Base-by-base conservation (phyloP, 2,329 filamentous ascomycete species). In the Colletotrichum noveboracense region DNA sequence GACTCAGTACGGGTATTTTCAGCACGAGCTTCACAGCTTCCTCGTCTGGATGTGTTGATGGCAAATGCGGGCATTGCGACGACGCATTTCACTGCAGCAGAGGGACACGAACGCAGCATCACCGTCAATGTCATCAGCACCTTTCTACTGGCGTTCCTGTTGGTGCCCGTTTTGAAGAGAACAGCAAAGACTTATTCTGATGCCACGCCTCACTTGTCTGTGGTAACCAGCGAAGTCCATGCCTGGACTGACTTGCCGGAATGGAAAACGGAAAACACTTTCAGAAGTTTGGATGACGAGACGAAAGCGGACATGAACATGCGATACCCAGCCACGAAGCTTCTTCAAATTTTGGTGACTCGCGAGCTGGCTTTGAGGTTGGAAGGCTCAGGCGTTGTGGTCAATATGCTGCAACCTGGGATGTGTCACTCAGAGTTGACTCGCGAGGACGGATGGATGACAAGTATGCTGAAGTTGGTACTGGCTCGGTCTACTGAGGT, bases 401-500 rank as follows among this genome's bases (percentile, higher is more conserved):
- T 56, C 52, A 56, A 56, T 18, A 24, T 56, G 52, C 21, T 28
- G 52, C 12, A 56, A 14, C 52, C 52, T 18, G 52, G 52, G 21
- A 24, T 26, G n/a, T 56, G 52, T 10, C 21, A 56, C 2, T 56
- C 52, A 1, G 26, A 26, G 4, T 8, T 56, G 21, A 28, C 21
- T 0, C 52, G 52, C 1, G 52, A 24, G 21, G 21, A 56, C 52
- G 21, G 21, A 0, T 18, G 21, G 21, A 28, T 6, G 13, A 28
- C 26, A 1, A 0, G 0, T 28, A 1, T 56, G 21, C 0, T 56
- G 1, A 24, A 28, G 21, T 16, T 18, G 1, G 16, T 56, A 0
- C 52, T 56, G 21, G 21, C 21, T 6, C 52, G 52, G 7, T 24
- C 52, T 24, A 56, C 52, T 28, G 52, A 56, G 4, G 7, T 16